phyloP scores from a whole-genome alignment of 352 stramenopile species.

The Saprolegnia parasitica region DNA sequence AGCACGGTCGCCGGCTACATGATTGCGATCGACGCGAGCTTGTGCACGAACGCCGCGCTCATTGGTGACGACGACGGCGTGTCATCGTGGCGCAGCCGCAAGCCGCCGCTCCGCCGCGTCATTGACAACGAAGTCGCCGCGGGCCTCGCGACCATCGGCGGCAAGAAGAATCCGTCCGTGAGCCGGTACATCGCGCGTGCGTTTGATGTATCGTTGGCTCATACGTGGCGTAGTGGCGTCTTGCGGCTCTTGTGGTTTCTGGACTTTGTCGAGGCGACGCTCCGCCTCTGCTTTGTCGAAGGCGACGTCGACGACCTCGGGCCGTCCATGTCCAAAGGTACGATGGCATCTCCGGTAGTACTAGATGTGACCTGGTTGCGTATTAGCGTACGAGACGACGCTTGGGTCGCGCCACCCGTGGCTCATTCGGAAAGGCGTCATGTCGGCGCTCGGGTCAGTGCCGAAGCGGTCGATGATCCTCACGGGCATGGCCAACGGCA shows the following conservation, averaged over 20 bases:
- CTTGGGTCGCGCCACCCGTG: conserved; percentile 73
- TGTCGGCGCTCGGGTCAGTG: conserved; percentile 60
- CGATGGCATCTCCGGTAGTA: too few species aligned
- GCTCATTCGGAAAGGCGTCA: conserved; percentile 81
- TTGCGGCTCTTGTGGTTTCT: conserved; percentile 77
- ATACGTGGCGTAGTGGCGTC: conserved; percentile 50
- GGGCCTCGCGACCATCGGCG: conserved; percentile 50
- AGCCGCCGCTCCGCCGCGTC: conserved; percentile 50
- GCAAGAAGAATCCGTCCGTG: conserved; percentile 76
- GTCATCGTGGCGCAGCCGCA: conserved; percentile 38
- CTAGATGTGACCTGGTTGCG: too few species aligned
- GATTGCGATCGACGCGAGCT: conserved; percentile 46
- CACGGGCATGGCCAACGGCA: conserved; percentile 39
- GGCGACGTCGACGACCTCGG: conserved; percentile 62
- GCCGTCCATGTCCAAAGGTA: conserved; percentile 48
- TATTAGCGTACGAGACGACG: conserved; percentile 78
- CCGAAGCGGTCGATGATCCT: conserved; percentile 57
- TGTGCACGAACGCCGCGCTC: conserved; percentile 35
- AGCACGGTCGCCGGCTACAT: conserved; percentile 74
- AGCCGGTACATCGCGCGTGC: conserved; percentile 3
- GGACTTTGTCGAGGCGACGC: conserved; percentile 74
- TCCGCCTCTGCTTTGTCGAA: conserved; percentile 63
- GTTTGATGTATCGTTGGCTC: too few species aligned
- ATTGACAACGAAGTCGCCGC: conserved; percentile 63
- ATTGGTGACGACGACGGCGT: not conserved